phyloP scores from a whole-genome alignment of 2,329 filamentous ascomycete species.

The Colletotrichum tabaci region DNA sequence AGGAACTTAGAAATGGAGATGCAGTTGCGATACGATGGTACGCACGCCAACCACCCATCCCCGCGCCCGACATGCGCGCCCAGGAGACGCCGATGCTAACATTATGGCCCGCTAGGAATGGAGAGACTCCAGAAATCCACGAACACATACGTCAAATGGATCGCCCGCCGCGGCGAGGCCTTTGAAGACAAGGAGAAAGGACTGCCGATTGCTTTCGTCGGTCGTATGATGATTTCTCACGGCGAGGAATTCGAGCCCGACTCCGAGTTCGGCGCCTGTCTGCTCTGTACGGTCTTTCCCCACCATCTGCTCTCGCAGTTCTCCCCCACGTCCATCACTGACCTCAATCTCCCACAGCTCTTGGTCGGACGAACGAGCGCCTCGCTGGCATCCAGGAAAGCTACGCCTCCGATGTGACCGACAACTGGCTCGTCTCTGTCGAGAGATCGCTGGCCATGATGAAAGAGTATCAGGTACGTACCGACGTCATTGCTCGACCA shows the following conservation, averaged over 20 bases:
- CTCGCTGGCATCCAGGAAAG: constrained; percentile 88
- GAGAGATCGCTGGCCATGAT: constrained; percentile 93
- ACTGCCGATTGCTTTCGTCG: constrained; percentile 83
- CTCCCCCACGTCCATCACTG: constrained; percentile 5
- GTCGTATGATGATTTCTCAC: constrained; percentile 87
- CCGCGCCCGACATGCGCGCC: neutral
- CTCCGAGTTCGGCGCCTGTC: constrained; percentile 91
- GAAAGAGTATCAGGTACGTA: constrained; percentile 93
- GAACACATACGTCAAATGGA: constrained; percentile 88
- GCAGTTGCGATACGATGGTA: constrained; percentile 90
- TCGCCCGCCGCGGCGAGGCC: constrained; percentile 86
- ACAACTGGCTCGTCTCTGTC: constrained; percentile 91
- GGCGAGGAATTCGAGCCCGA: constrained; percentile 93
- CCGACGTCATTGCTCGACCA: constrained; percentile 34
- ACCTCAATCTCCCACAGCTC: constrained; percentile 60
- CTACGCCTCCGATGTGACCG: constrained; percentile 83
- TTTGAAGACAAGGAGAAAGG: constrained; percentile 89
- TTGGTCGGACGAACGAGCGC: constrained; percentile 90
- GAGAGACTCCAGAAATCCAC: constrained; percentile 90
- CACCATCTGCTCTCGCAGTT: neutral
- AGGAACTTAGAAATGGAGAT: constrained; percentile 92
- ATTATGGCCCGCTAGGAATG: constrained; percentile 75
- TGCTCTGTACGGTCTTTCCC: constrained; percentile 71
- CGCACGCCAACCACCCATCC: constrained; percentile 41
- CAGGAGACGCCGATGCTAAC: constrained; percentile 27